Percentiles rank a stretch among this genome's conserved stretches.
Evolutionary conservation across 106 monocot species (phyloP).

Genomic region (Vanilla planifolia): DNA sequence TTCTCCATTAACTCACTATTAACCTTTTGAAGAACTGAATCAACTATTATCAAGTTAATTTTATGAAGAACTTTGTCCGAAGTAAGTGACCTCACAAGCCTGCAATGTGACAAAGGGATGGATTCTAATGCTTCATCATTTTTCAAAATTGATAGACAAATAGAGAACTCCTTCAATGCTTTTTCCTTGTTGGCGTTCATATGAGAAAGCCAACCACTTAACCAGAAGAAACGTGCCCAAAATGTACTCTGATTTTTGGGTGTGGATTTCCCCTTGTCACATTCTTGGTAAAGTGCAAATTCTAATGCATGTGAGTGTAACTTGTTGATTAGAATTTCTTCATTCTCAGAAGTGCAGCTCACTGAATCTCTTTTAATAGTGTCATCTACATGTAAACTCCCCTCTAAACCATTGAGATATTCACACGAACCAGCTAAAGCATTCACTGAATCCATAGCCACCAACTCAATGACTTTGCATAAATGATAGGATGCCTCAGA

Average conservation of each 20-base stretch:
- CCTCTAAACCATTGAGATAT: slow-evolving; percentile 7
- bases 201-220: slow-evolving; percentile 77
- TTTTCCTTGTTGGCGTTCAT: slow-evolving; percentile 47
- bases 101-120: slow-evolving; percentile 66
- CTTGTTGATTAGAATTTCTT: slow-evolving; percentile 5
- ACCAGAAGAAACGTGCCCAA: slow-evolving; percentile 87
- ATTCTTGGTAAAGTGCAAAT: slow-evolving; percentile 16
- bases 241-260: slow-evolving; percentile 23
- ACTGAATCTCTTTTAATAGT: neutral
- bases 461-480: slow-evolving; percentile 83
- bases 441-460: slow-evolving; percentile 41
- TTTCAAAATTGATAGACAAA: slow-evolving; percentile 57
- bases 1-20: slow-evolving; percentile 56
- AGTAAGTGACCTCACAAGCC: slow-evolving; percentile 47
- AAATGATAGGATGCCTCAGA: slow-evolving; percentile 86
- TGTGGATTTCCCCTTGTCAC: slow-evolving; percentile 8
- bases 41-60: slow-evolving; percentile 70
- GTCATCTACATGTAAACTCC: slow-evolving; percentile 1
- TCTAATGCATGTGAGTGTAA: neutral
- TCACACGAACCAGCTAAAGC: slow-evolving; percentile 12
- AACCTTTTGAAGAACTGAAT: slow-evolving; percentile 31
- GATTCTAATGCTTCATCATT: slow-evolving; percentile 19
- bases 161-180: slow-evolving; percentile 53
- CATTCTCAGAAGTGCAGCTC: slow-evolving; percentile 6
- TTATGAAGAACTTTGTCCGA: slow-evolving; percentile 54